phyloP scores from a whole-genome alignment of 345 rosid species.

The Gossypium arboreum region DNA sequence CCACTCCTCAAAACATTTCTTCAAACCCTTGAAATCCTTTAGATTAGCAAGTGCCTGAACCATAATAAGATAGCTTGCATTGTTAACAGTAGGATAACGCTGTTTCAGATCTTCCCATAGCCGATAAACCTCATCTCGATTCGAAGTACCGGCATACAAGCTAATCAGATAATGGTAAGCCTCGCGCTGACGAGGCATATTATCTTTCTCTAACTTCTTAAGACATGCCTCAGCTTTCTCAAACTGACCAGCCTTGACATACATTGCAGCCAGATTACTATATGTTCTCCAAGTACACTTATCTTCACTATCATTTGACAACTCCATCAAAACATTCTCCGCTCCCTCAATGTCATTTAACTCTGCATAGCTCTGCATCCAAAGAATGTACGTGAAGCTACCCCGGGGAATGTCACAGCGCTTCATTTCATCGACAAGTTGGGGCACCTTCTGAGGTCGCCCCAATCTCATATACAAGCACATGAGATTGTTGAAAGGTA shows the following conservation, averaged over 20 bases:
- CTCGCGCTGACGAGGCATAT: conserved; percentile 43
- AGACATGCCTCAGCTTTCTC: conserved; percentile 69
- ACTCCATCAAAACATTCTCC: conserved; percentile 43
- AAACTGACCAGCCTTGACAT: conserved; percentile 51
- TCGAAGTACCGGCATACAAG: conserved; percentile 49
- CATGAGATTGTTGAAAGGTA: conserved; percentile 64
- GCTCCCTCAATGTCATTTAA: conserved; percentile 52
- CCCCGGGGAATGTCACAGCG: conserved; percentile 32
- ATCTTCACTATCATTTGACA: conserved; percentile 28
- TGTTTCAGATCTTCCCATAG: conserved; percentile 57
- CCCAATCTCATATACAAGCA: conserved; percentile 45
- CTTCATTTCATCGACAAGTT: conserved; percentile 57
- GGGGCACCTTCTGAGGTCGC: conserved; percentile 53
- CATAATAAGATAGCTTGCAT: conserved; percentile 53
- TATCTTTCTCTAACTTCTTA: conserved; percentile 50
- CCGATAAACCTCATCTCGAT: conserved; percentile 51
- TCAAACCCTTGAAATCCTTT: conserved; percentile 48
- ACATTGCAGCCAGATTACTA: conserved; percentile 58
- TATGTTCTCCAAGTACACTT: conserved; percentile 47
- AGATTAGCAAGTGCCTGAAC: conserved; percentile 58
- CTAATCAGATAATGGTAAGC: conserved; percentile 68
- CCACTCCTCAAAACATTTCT: conserved; percentile 62
- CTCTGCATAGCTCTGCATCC: conserved; percentile 59
- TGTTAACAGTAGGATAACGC: conserved; percentile 33
- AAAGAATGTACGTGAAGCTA: conserved; percentile 33